phyloP scores from a whole-genome alignment of 2,329 filamentous ascomycete genomes.

The Pochonia chlamydosporia region DNA sequence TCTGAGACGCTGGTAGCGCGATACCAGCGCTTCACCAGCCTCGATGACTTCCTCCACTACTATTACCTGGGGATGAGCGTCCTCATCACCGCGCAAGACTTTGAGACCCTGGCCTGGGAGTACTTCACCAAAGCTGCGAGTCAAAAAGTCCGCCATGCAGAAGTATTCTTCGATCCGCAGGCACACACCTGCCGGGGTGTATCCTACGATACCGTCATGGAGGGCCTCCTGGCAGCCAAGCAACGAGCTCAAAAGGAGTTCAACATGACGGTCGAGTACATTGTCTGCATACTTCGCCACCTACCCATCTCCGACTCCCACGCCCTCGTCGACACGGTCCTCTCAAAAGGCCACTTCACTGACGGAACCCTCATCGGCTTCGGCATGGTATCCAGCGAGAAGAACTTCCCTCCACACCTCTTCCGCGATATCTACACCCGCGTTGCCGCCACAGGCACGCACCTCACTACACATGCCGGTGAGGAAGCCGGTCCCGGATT shows the following conservation, averaged over 20 bases:
- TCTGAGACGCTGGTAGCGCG: slow-evolving; percentile 52
- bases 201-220: slow-evolving; percentile 55
- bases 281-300: slow-evolving; percentile 69
- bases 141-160: slow-evolving; percentile 65
- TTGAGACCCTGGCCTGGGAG: slow-evolving; percentile 64
- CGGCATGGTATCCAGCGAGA: slow-evolving; percentile 62
- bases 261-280: slow-evolving; percentile 58
- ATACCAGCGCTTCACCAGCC: slow-evolving; percentile 61
- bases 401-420: slow-evolving; percentile 48
- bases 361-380: slow-evolving; percentile 50
- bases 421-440: slow-evolving; percentile 56
- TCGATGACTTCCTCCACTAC: slow-evolving; percentile 73
- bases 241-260: slow-evolving; percentile 54
- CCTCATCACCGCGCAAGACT: slow-evolving; percentile 60
- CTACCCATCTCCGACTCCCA: slow-evolving; percentile 54
- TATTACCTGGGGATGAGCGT: slow-evolving; percentile 66
- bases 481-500: slow-evolving; percentile 68
- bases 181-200: slow-evolving; percentile 63
- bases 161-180: slow-evolving; percentile 79
- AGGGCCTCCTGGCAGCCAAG: slow-evolving; percentile 57
- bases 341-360: slow-evolving; percentile 34
- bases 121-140: slow-evolving; percentile 62
- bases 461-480: slow-evolving; percentile 68
- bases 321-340: slow-evolving; percentile 24
- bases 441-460: slow-evolving; percentile 43